Percentiles rank a stretch among this genome's conserved stretches.
Conservation (phyloP, 768 basidiomycete genomes). For the Hydnomerulius pinastri region DNA sequence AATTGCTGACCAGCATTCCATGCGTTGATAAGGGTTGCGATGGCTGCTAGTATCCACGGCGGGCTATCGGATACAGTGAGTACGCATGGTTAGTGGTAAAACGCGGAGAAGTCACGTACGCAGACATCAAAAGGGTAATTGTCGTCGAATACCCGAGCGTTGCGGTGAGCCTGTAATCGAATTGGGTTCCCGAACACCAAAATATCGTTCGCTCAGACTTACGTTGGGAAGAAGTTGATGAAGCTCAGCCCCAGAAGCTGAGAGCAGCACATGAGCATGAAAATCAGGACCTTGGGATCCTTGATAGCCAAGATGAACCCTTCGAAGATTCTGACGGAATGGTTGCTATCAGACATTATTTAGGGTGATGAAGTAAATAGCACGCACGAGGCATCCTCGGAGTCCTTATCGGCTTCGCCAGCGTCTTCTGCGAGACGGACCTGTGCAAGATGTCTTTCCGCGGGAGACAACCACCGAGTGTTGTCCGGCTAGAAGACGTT, state of each 20-base stretch:
- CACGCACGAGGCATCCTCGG: conserved; percentile 56
- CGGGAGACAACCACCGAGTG: conserved; percentile 55
- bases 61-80: conserved; percentile 40
- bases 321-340: conserved; percentile 14
- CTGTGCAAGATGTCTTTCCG: conserved; percentile 60
- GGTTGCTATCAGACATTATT: neutral
- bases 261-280: conserved; percentile 53
- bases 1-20: conserved; percentile 49
- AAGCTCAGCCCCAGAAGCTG: conserved; percentile 62
- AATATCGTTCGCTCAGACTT: conserved; percentile 9
- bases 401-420: conserved; percentile 66
- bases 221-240: conserved; percentile 61
- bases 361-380: neutral
- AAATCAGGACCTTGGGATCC: conserved; percentile 55
- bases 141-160: conserved; percentile 67
- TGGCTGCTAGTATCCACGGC: conserved; percentile 58
- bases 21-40: conserved; percentile 54
- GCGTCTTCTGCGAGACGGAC: conserved; percentile 67
- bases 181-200: neutral
- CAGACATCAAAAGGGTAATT: conserved; percentile 56
- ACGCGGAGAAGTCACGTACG: conserved; percentile 39
- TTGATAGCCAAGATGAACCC: conserved; percentile 51
- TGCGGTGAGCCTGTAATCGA: conserved; percentile 45
- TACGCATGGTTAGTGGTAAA: neutral
- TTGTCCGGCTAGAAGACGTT: conserved; percentile 51